phyloP scores from a whole-genome alignment of 345 rosid species.

The Balakata baccata region DNA sequence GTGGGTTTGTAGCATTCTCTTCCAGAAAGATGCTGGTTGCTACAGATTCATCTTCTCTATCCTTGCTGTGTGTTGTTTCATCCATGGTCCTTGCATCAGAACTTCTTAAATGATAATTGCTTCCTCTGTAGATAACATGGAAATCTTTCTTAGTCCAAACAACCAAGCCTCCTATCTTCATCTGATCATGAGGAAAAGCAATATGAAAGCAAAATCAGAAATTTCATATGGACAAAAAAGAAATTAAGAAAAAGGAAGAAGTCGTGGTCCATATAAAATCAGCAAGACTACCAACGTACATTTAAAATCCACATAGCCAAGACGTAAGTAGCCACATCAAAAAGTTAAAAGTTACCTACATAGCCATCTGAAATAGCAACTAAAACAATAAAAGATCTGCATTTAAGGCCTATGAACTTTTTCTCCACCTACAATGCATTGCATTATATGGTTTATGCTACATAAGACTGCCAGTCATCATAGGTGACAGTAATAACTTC shows the following conservation, averaged over 20 bases:
- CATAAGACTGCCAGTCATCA: neutral
- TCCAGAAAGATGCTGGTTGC: conserved; percentile 14
- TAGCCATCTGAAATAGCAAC: neutral
- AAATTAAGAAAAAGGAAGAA: neutral
- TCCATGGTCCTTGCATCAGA: conserved; percentile 4
- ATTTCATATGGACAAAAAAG: conserved; percentile 1
- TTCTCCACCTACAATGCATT: neutral
- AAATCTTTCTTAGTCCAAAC: conserved; percentile 64
- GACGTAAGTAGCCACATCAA: too few species aligned
- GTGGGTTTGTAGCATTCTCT: conserved; percentile 16
- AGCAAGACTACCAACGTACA: neutral
- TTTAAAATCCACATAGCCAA: neutral
- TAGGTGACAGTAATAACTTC: neutral
- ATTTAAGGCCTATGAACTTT: too few species aligned
- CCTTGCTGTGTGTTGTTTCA: conserved; percentile 14
- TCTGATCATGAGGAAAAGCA: conserved; percentile 34
- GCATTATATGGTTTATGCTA: neutral
- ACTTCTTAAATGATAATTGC: conserved; percentile 18
- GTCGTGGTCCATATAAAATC: neutral
- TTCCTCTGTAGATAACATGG: conserved; percentile 58
- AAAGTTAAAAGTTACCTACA: neutral
- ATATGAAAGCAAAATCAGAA: conserved; percentile 15
- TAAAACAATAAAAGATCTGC: neutral
- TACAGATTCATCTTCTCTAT: conserved; percentile 17
- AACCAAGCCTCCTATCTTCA: conserved; percentile 87